Evolutionary conservation across 352 stramenopile species (phyloP).

Genomic region (Pythium sukuiense): DNA sequence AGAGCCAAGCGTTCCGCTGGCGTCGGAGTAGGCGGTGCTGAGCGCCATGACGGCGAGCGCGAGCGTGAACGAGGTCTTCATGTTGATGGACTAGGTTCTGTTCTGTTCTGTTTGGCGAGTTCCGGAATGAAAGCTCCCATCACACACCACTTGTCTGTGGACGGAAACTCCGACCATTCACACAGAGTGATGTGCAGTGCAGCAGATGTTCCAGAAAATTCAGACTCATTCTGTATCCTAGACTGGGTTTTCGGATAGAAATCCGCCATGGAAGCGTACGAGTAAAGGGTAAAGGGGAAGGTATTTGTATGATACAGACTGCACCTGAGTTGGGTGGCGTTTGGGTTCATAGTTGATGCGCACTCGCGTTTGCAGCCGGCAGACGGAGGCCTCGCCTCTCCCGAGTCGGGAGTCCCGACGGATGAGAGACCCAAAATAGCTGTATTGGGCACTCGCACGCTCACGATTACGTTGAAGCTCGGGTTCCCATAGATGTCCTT

Average conservation of each 20-base stretch:
- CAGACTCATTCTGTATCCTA: not conserved
- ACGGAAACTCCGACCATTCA: not conserved
- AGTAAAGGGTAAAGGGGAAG: not conserved
- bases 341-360: too few species aligned
- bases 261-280: not conserved
- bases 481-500: too few species aligned
- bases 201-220: conserved; percentile 5
- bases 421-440: too few species aligned
- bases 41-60: conserved; percentile 9
- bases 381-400: not conserved
- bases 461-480: too few species aligned
- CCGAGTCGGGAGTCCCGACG: too few species aligned
- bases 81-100: conserved; percentile 1
- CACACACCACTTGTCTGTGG: too few species aligned
- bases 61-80: conserved; percentile 25
- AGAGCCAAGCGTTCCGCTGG: conserved; percentile 22
- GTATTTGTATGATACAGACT: not conserved
- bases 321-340: not conserved
- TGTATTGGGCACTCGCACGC: too few species aligned
- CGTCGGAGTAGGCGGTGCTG: conserved; percentile 4
- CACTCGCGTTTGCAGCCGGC: too few species aligned
- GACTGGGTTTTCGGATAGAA: not conserved
- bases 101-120: conserved; percentile 2
- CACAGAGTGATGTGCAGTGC: not conserved
- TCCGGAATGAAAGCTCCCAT: not conserved